Evolutionary conservation across 2,329 filamentous ascomycete genomes (phyloP).

Genomic region (Botryotinia globosa): DNA sequence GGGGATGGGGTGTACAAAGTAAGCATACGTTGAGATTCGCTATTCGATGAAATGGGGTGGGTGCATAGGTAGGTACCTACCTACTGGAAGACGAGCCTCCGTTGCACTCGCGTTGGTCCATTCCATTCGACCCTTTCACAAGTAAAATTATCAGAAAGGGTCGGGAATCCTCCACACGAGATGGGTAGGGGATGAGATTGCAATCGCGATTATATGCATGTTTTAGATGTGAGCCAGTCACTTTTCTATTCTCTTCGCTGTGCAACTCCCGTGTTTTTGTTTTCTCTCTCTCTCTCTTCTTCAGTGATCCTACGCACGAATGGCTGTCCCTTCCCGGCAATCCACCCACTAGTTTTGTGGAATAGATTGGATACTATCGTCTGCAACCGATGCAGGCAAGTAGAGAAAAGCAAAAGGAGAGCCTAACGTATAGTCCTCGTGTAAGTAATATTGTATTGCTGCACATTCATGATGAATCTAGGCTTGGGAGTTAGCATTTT

Average conservation of each 20-base stretch:
- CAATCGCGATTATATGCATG: not conserved
- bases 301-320: not conserved
- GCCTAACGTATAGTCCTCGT: not conserved
- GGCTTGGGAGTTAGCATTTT: not conserved
- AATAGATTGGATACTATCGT: not conserved
- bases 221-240: not conserved
- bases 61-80: not conserved
- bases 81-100: slow-evolving; percentile 3
- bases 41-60: not conserved
- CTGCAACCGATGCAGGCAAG: not conserved
- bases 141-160: not conserved
- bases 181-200: not conserved
- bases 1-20: too few species aligned
- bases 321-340: not conserved
- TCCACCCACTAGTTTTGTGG: not conserved
- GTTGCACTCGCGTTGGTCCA: not conserved
- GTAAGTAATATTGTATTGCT: not conserved
- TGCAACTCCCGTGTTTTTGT: not conserved
- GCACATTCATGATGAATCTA: not conserved
- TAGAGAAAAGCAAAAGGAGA: not conserved
- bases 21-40: not conserved
- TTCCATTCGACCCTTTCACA: not conserved
- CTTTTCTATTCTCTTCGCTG: not conserved
- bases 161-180: not conserved
- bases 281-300: not conserved